Percentiles rank a stretch among this genome's conserved stretches.
phyloP scores from a whole-genome alignment of 2,329 filamentous ascomycete genomes.

The Rutstroemia sp. region DNA sequence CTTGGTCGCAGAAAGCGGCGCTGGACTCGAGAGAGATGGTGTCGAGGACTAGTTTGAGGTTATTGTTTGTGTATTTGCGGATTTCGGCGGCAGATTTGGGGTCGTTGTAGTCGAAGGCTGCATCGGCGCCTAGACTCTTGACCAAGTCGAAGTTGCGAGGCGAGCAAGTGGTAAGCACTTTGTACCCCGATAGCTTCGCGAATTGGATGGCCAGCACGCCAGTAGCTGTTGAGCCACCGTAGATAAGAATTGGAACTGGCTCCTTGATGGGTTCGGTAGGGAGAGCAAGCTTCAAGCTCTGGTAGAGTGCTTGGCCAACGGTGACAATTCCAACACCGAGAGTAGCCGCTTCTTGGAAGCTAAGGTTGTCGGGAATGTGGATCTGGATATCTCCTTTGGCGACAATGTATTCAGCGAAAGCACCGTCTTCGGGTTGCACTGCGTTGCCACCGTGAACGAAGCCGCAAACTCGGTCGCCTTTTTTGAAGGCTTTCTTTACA shows the following conservation, averaged over 20 bases:
- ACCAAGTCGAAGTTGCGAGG: constrained; percentile 32
- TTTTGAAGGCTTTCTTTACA: constrained; percentile 17
- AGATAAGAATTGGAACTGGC: constrained; percentile 26
- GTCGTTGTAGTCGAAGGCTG: constrained; percentile 36
- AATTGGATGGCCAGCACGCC: constrained; percentile 30
- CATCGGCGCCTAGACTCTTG: constrained; percentile 33
- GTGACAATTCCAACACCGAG: constrained; percentile 14
- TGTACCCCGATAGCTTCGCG: constrained; percentile 19
- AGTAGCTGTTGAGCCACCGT: constrained; percentile 25
- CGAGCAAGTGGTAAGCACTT: constrained; percentile 31
- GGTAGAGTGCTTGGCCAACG: constrained; percentile 5
- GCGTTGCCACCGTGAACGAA: constrained; percentile 20
- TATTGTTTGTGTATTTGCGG: constrained; percentile 34
- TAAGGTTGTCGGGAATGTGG: constrained; percentile 36
- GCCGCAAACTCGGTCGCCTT: constrained; percentile 18
- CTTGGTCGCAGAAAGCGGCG: constrained; percentile 7
- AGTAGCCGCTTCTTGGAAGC: constrained; percentile 37
- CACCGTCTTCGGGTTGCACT: constrained; percentile 17
- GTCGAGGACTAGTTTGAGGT: constrained; percentile 40
- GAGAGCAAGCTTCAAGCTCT: neutral
- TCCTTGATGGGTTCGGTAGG: neutral
- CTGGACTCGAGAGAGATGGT: constrained; percentile 30
- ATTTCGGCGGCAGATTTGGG: constrained; percentile 36
- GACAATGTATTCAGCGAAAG: constrained; percentile 20
- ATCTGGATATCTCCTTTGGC: constrained; percentile 34